phyloP scores from a whole-genome alignment of 2,329 filamentous ascomycete genomes.

The Fusarium clavum region DNA sequence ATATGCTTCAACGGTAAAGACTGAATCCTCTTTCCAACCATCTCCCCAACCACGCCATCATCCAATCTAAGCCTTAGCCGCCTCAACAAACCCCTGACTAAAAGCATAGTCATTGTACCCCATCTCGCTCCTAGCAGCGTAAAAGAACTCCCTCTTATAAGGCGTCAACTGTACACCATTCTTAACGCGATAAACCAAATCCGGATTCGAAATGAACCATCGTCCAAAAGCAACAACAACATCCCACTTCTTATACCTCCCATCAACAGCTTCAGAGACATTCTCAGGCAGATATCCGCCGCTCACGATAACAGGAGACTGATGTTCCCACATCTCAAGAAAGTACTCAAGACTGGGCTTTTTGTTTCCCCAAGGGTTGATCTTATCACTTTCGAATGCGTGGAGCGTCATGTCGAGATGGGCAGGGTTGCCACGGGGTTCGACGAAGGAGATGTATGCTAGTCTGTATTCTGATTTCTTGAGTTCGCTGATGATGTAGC shows the following conservation, averaged over 20 bases:
- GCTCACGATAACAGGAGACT: constrained; percentile 49
- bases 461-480: constrained; percentile 44
- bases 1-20: not conserved
- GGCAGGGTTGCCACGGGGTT: constrained; percentile 53
- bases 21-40: too few relatives aligned
- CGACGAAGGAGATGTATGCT: constrained; percentile 54
- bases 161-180: constrained; percentile 51
- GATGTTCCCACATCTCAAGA: constrained; percentile 50
- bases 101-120: constrained; percentile 50
- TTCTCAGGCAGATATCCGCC: constrained; percentile 48
- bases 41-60: too few relatives aligned
- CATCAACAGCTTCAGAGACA: constrained; percentile 41
- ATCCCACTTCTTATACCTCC: constrained; percentile 44
- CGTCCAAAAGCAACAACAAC: constrained; percentile 49
- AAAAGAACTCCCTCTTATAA: constrained; percentile 57
- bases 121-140: constrained; percentile 43
- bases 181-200: constrained; percentile 54
- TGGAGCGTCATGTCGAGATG: constrained; percentile 45
- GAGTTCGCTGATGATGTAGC: constrained; percentile 44
- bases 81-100: constrained; percentile 34
- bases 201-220: constrained; percentile 53
- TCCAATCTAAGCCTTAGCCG: not conserved
- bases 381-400: not conserved
- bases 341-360: constrained; percentile 53
- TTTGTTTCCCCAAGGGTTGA: constrained; percentile 16